Evolutionary conservation across 2,329 filamentous ascomycete genomes (phyloP).

Genomic region (Alternaria postmessia): DNA sequence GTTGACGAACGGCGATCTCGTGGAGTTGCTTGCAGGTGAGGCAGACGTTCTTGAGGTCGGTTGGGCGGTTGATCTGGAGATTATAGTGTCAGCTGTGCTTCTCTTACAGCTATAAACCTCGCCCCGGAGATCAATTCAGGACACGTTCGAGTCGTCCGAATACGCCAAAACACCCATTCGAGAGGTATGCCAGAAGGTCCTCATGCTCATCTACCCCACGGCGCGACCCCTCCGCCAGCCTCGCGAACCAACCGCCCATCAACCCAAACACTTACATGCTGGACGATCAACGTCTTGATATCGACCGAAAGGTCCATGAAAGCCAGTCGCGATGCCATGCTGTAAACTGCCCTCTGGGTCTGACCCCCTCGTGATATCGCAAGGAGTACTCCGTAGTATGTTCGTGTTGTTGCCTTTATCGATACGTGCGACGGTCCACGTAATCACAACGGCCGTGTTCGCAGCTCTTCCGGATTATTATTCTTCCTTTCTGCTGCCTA

Average conservation of each 20-base stretch:
- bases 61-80: conserved; percentile 54
- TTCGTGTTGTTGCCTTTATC: neutral
- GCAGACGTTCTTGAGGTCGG: conserved; percentile 58
- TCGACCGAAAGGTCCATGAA: conserved; percentile 50
- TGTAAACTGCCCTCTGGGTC: neutral
- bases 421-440: neutral
- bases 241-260: conserved; percentile 2
- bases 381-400: neutral
- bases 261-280: conserved; percentile 42
- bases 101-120: neutral
- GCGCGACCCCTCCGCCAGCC: neutral
- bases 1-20: conserved; percentile 55
- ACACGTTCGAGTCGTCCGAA: neutral
- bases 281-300: conserved; percentile 51
- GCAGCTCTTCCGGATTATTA: neutral
- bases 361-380: neutral
- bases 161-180: neutral
- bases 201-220: neutral
- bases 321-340: conserved; percentile 37
- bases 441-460: neutral
- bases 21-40: conserved; percentile 58
- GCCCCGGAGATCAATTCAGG: neutral
- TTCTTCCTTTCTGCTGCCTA: neutral
- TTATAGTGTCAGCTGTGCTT: conserved; percentile 2
- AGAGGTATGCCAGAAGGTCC: neutral